Evolutionary conservation across 1,139 yeast species (phyloP), one percentile per base, ranked within the genome.

Genomic region (Pichia sp.): DNA sequence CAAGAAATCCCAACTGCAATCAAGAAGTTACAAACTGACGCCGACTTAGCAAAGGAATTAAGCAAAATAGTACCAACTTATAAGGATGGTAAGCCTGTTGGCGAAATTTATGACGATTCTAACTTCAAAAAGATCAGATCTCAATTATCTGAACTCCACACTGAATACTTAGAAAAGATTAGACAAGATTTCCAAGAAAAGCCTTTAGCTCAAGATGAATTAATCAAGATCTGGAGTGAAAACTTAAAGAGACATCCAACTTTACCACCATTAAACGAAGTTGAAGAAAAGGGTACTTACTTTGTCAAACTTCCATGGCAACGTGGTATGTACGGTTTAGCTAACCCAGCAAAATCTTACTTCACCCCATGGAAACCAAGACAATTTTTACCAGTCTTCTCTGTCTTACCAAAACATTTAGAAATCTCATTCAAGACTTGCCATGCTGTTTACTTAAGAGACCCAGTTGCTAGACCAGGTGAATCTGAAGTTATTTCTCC

Each of bases 351-450:
- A 33, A 89, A 85, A 71, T 79, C 91, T 9, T 93, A 85, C 68
- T 93, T 93, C 72, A 89, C 98, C 9, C 99, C 99, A 46, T 93
- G 97, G 97, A 77, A 83, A 50, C 96, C 97, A 53, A 84, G 96
- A 69, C 95, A 93, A 37, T 93, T 91, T 68, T 70, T 93, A 55
- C 91, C 96, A 5, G 94, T 96, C 40, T 89, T 91, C 68, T 94
- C 98, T 15, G 78, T 93, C 52, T 77, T 89, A 58, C 99, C 99
- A 27, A 83, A 87, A 53, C 98, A 93, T 67, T 74, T 93, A 52
- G 99, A 93, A 68, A 73, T 94, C 34, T 86, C 95, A 19, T 91
- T 88, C 67, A 78, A 79, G 53, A 89, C 97, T 9, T 91, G 98
- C 66, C 96, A 91, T 67, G 98, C 97, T 11, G 85, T 93, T 28